Evolutionary conservation across 176 grass and related monocot genomes (phyloP), one percentile per base, ranked within the genome.

Genomic region (Puccinellia tenuiflora): DNA sequence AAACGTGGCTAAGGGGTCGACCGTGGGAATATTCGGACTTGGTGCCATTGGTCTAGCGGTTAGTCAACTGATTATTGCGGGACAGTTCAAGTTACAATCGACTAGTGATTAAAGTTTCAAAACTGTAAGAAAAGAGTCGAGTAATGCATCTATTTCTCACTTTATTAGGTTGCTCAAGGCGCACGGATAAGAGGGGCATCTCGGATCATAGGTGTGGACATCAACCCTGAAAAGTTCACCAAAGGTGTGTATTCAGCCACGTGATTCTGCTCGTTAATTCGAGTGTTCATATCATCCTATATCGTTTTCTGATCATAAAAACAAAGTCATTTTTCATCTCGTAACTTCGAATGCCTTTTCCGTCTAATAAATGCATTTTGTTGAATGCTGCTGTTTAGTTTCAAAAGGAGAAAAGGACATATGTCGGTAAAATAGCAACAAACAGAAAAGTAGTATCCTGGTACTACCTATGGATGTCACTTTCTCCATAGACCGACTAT

Each of bases 11-110:
- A 55, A 83, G 79, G 96, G 89, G 0, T 87, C 88, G 4, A 90
- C 90, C 0, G 89, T 98, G 0, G 96, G 92, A 9, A 28, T 98
- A 43, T 98, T 98, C 37, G 96, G 96, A 37, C 92, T 98, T 29
- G 96, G 96, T 13, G 75, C 90, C 8, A 91, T 98, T 3, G 96
- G 96, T 63, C 90, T 98, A 2, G 96, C 96, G 79, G 96, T 98
- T 7, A 82, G 83, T 43, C 40, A 78, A 62, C 54, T 40, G 60
- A 45, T n/a, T 7, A 35, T 35, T 55, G 15, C 20, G 14, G 1
- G 2, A 15, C 18, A 35, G 17, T 16, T 1, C 4, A 31, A 68
- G 4, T 8, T 14, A 13, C 9, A 4, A 72, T 21, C 7, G 55
- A 42, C 3, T 3, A 14, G 10, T 39, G 15, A 72, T 17, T 0